Base-by-base conservation (phyloP, 495 filamentous ascomycete species). In the Rusavskia elegans region DNA sequence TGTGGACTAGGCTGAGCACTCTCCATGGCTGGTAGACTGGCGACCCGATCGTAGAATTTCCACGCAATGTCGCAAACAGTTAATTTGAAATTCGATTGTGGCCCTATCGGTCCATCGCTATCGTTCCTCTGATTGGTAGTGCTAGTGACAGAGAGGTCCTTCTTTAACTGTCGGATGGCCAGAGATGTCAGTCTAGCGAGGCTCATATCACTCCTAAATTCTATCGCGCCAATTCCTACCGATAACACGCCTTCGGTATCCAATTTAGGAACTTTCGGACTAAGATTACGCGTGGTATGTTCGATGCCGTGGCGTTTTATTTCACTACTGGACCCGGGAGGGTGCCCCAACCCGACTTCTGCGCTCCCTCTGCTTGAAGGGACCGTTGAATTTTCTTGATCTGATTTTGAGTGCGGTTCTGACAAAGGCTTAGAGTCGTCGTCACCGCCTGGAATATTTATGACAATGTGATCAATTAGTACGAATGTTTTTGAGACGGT, bases 11-110 rank as follows among this genome's bases (percentile, higher is more conserved):
- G 20, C 17, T 17, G n/a, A 32, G 8, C 6, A 35, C 17, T 9
- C 23, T 42, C 50, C 25, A 17, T n/a, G 8, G 41, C 32, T 10
- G 54, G 42, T 49, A 35, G 58, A 11, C 73, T 80, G 13, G 67
- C 64, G 16, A 86, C 68, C 56, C 74, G 74, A 51, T 86, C 83
- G 11, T 86, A 64, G 46, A 89, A 85, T 23, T 75, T 77, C 35
- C 82, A 56, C 13, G 78, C 80, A 8, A 83, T 63, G 7, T 73
- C 69, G 48, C 79, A 66, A 1, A 79, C 63, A 14, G 57, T 64
- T 29, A 87, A 0, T 27, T 35, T 10, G 32, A 35, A 35, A 11
- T 35, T 35, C 32, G 7, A 35, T 35, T 35, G 8, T 13, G 32
- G 10, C 5, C 13, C 32, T 35, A 7, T 35, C 2, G 13, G 2